phyloP scores from a whole-genome alignment of 164 flowering plant species.

The Umbilicus rupestris region DNA sequence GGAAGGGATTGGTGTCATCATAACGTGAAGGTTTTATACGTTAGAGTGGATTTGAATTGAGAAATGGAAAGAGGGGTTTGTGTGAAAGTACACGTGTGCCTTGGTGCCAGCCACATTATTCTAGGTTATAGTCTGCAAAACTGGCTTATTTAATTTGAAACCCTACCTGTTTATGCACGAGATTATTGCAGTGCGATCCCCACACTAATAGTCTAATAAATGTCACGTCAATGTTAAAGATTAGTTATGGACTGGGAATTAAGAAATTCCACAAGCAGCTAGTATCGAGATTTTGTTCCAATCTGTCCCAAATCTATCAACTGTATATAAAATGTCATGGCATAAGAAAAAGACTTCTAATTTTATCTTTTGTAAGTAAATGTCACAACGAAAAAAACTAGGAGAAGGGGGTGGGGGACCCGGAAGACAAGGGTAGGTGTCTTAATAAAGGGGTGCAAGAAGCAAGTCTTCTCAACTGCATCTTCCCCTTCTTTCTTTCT shows the following conservation, averaged over 20 bases:
- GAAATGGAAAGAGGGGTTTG: background rate
- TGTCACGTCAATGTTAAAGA: conserved; percentile 1
- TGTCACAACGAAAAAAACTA: conserved; percentile 28
- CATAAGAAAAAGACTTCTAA: conserved; percentile 10
- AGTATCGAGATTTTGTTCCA: conserved; percentile 25
- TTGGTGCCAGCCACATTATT: conserved; percentile 1
- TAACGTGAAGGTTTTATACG: background rate
- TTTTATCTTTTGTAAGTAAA: background rate
- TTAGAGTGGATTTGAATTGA: background rate
- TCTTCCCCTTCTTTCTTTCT: conserved; percentile 4
- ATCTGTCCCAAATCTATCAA: conserved; percentile 14
- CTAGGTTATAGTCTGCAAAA: background rate
- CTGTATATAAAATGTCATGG: background rate
- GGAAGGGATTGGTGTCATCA: background rate
- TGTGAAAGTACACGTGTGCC: conserved; percentile 2
- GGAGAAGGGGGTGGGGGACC: conserved; percentile 17
- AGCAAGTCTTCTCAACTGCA: conserved; percentile 25
- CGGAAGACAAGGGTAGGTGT: conserved; percentile 68
- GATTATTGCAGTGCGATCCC: background rate
- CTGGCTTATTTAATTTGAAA: background rate
- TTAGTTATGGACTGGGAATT: background rate
- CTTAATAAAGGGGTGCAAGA: conserved; percentile 25
- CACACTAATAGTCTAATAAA: conserved; percentile 6
- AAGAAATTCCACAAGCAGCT: background rate
- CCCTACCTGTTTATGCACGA: background rate